phyloP scores from a whole-genome alignment of 495 filamentous ascomycete genomes.

The Penicillium ucsense region DNA sequence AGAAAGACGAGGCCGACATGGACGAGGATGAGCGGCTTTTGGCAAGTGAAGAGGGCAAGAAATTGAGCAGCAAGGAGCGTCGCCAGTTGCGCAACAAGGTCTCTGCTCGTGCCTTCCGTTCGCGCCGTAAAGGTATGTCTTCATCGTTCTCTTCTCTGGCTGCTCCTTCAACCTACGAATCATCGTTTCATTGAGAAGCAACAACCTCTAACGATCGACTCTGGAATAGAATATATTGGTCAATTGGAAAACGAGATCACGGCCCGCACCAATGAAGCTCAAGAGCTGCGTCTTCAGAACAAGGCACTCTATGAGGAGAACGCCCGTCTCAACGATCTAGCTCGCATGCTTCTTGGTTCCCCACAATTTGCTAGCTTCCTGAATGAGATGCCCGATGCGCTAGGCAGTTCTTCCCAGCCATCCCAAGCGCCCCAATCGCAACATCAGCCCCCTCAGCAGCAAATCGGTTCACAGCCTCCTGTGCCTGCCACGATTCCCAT shows the following conservation, averaged over 20 bases:
- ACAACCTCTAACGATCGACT: too few species aligned
- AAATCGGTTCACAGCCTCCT: slow-evolving; percentile 22
- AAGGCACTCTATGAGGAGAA: slow-evolving; percentile 69
- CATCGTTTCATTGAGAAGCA: neutral
- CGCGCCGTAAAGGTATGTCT: slow-evolving; percentile 81
- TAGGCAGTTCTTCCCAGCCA: slow-evolving; percentile 12
- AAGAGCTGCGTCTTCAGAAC: slow-evolving; percentile 64
- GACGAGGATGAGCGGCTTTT: slow-evolving; percentile 92
- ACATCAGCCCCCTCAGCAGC: slow-evolving; percentile 33
- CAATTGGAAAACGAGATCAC: slow-evolving; percentile 85
- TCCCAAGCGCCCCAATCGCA: slow-evolving; percentile 23
- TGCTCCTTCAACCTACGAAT: slow-evolving; percentile 30
- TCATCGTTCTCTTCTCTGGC: neutral
- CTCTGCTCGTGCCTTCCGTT: slow-evolving; percentile 91
- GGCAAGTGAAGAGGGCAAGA: slow-evolving; percentile 94
- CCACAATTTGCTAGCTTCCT: slow-evolving; percentile 78
- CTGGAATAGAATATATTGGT: slow-evolving; percentile 71
- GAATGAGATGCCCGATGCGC: slow-evolving; percentile 53
- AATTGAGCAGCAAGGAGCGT: slow-evolving; percentile 86
- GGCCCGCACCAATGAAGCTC: slow-evolving; percentile 57
- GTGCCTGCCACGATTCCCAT: slow-evolving; percentile 37
- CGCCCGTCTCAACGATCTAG: slow-evolving; percentile 63
- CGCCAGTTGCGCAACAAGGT: slow-evolving; percentile 96
- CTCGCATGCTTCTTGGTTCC: slow-evolving; percentile 74
- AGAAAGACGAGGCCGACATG: slow-evolving; percentile 96